A percentile compares a stretch with the other conserved stretches of the same genome.
Conservation (phyloP, 208 protist genomes). For the Acanthamoeba castellanii region DNA sequence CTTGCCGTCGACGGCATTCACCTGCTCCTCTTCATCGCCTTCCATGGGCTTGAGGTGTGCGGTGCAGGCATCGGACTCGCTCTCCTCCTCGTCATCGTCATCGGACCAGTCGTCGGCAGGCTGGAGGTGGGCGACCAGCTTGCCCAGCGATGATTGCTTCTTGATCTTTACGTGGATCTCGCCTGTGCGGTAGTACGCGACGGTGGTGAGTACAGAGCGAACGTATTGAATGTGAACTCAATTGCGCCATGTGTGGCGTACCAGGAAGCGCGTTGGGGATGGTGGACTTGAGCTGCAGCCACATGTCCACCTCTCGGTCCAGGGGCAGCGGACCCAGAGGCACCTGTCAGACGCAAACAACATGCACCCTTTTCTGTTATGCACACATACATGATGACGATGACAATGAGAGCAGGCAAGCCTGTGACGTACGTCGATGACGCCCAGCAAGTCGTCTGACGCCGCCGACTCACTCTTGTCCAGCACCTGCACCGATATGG, state of each 20-base stretch:
- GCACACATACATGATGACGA: not conserved
- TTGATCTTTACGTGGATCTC: constrained; percentile 48
- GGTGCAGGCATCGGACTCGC: not conserved
- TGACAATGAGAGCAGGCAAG: not conserved
- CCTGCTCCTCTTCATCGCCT: not conserved
- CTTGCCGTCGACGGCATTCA: not conserved
- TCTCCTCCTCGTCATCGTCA: not conserved
- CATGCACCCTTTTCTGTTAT: not conserved
- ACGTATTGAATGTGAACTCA: no score
- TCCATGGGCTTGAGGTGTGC: not conserved
- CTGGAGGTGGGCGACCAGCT: constrained; percentile 5
- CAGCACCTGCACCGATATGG: not conserved
- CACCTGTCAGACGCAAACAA: not conserved
- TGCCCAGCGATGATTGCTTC: constrained; percentile 28
- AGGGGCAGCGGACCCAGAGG: constrained; percentile 10
- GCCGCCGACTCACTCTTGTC: not conserved
- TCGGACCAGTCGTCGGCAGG: not conserved
- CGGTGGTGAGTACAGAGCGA: not conserved
- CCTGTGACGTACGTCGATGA: not conserved
- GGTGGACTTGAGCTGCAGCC: constrained; percentile 57
- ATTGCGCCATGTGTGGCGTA: no score
- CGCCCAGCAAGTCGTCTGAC: constrained; percentile 16
- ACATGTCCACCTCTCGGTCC: constrained; percentile 54
- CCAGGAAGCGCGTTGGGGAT: not conserved
- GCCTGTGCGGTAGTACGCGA: not conserved